phyloP scores from a whole-genome alignment of 1,284 basidiomycete genomes.

The Schizopora paradoxa region DNA sequence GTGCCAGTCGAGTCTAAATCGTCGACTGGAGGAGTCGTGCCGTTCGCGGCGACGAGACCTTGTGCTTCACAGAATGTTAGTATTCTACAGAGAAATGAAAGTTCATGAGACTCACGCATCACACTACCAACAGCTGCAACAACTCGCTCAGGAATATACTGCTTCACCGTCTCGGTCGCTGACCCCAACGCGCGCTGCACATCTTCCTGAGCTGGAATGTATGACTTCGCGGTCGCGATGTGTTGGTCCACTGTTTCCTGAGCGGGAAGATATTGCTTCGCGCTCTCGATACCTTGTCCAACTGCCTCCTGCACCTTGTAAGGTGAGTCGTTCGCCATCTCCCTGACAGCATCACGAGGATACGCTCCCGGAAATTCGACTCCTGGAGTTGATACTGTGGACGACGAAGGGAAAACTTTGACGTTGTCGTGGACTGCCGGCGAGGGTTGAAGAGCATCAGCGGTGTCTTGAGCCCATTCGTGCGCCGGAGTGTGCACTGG shows the following conservation, averaged over 20 bases:
- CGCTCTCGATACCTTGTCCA: not conserved
- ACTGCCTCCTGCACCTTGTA: no score
- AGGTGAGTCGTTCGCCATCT: no score
- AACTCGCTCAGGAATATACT: constrained; percentile 2
- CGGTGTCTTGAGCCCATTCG: constrained; percentile 5
- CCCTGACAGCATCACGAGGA: not conserved
- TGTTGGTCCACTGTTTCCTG: not conserved
- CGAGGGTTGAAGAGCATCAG: not conserved
- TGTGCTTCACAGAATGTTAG: not conserved
- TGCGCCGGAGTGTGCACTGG: constrained; percentile 5
- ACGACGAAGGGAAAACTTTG: not conserved
- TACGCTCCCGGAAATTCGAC: constrained; percentile 1
- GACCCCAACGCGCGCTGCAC: constrained; percentile 1
- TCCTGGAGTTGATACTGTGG: constrained; percentile 5
- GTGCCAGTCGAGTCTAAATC: not conserved
- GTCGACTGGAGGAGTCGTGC: no score
- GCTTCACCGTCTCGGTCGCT: no score
- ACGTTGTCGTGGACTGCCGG: not conserved
- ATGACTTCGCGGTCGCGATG: constrained; percentile 5
- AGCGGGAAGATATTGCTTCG: not conserved
- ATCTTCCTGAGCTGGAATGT: not conserved
- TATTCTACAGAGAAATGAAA: not conserved
- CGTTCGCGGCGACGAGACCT: not conserved
- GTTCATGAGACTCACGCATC: constrained; percentile 3
- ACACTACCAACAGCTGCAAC: not conserved